These are phyloP conservation scores for Vachellia collinsii DNA, from an alignment of 306 rosid genomes.

Conservation along the genomic window DNA sequence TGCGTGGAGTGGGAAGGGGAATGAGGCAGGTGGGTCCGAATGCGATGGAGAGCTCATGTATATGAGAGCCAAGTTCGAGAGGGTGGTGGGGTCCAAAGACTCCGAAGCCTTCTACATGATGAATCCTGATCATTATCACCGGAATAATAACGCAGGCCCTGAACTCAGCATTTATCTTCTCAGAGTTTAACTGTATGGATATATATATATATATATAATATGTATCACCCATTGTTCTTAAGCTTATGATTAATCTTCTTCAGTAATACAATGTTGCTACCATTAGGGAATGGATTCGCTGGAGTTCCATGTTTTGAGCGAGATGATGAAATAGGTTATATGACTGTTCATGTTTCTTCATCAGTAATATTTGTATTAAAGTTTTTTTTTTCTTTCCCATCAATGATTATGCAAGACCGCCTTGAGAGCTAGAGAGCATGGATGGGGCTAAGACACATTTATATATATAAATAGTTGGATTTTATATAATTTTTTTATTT, in stretches of 20 bases:
- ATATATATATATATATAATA: too few species aligned
- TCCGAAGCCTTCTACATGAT: constrained; percentile 93
- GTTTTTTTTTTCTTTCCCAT: too few species aligned
- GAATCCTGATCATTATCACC: constrained; percentile 53
- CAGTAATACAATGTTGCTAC: too few species aligned
- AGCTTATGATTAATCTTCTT: not conserved
- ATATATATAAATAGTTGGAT: too few species aligned
- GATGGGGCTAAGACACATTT: too few species aligned
- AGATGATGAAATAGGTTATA: not conserved
- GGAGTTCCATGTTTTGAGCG: not conserved
- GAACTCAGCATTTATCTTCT: constrained; percentile 87
- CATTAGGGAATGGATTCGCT: not conserved
- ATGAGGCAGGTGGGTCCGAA: constrained; percentile 46
- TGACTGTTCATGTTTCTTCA: too few species aligned
- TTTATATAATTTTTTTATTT: too few species aligned
- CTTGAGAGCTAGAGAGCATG: too few species aligned
- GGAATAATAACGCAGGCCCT: constrained; percentile 61
- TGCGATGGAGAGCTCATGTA: constrained; percentile 81
- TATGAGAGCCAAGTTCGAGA: constrained; percentile 87
- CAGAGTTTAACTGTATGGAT: constrained; percentile 47
- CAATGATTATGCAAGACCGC: too few species aligned
- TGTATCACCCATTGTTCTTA: not conserved
- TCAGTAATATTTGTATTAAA: too few species aligned
- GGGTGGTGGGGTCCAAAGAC: constrained; percentile 83
- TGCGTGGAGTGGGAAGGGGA: constrained; percentile 50